Evolutionary conservation across 441 rosid genomes (phyloP).

Genomic region (Raphanus hybrid): DNA sequence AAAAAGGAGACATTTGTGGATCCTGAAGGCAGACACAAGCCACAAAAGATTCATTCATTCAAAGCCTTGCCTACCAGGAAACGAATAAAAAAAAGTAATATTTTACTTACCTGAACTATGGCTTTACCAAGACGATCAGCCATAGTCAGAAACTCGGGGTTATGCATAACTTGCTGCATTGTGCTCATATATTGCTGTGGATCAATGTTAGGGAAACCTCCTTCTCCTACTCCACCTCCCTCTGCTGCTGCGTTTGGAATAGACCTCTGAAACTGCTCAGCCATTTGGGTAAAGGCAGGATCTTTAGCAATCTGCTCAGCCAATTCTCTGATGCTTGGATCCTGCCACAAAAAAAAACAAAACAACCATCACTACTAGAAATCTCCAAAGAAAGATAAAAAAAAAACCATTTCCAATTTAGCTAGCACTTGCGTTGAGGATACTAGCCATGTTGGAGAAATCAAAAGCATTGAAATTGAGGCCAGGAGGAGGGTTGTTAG

Average conservation of each 20-base stretch:
- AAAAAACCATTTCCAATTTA: not conserved
- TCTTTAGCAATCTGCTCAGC: conserved; percentile 92
- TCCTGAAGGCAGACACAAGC: conserved; percentile 52
- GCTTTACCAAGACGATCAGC: conserved; percentile 90
- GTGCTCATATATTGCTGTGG: conserved; percentile 71
- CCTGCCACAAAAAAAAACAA: conserved; percentile 46
- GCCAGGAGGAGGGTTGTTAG: conserved; percentile 38
- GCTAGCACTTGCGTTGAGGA: conserved; percentile 62
- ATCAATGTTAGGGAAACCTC: conserved; percentile 62
- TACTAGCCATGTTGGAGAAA: conserved; percentile 79
- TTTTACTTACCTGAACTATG: conserved; percentile 38
- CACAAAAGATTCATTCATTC: conserved; percentile 1
- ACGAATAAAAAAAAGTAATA: not conserved
- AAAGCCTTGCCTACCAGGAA: conserved; percentile 22
- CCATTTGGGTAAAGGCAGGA: conserved; percentile 88
- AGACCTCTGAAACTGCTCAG: conserved; percentile 87
- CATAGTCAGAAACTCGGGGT: conserved; percentile 87
- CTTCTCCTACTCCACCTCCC: conserved; percentile 31
- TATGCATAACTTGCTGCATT: conserved; percentile 95
- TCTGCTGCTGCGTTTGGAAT: conserved; percentile 56
- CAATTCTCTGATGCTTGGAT: conserved; percentile 85
- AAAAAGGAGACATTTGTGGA: conserved; percentile 89
- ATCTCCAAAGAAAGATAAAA: not conserved
- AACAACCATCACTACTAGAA: conserved; percentile 8
- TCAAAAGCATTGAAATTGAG: conserved; percentile 67